Base-by-base conservation (phyloP, 2,329 filamentous ascomycete species). In the Fusarium sp. region DNA sequence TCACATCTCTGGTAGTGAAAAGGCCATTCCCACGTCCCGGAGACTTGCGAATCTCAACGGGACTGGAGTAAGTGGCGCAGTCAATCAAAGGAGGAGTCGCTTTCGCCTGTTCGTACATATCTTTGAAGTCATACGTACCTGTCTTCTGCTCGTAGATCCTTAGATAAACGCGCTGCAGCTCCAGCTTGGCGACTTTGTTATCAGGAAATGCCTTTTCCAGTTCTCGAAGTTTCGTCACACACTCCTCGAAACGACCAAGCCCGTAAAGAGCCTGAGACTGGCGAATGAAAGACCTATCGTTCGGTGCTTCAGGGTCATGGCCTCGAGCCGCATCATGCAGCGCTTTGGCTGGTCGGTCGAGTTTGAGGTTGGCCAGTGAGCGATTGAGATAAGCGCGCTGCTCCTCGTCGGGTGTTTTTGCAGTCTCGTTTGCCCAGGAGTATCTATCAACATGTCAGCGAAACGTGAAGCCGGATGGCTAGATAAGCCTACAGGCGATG, bases 261-360 rank as follows among this genome's bases (percentile, higher is more conserved):
- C 75, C 65, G 50, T 86, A 86, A 0, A 83, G 74, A 0, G 83
- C 83, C 55, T 76, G 79, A 1, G 80, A 78, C 48, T 83, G 77
- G 2, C 83, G 79, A 62, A 81, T 83, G 4, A 83, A 74, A 0
- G 75, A 75, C 65, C 84, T 86, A 47, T 85, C 83, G 1, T 77
- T 75, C 0, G 72, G 10, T 30, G 11, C 28, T 30, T 30, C 33
- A 10, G 45, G 56, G 30, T 69, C 24, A 6, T 53, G 45, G 1
- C 68, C 72, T 10, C 57, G 40, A 5, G 54, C 39, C 2, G 75
- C 75, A 61, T 81, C 79, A 0, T 50, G 17, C 3, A 82, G 61
- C 2, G 79, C 78, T 32, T 74, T 68, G 33, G 74, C 73, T 2
- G 67, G 67, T 22, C 72, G 74, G 1, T 62, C 65, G 17, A 78